Evolutionary conservation across 2,329 filamentous ascomycete species (phyloP), one percentile per base, ranked within the genome.

Genomic region (Xylaria hypoxylon): DNA sequence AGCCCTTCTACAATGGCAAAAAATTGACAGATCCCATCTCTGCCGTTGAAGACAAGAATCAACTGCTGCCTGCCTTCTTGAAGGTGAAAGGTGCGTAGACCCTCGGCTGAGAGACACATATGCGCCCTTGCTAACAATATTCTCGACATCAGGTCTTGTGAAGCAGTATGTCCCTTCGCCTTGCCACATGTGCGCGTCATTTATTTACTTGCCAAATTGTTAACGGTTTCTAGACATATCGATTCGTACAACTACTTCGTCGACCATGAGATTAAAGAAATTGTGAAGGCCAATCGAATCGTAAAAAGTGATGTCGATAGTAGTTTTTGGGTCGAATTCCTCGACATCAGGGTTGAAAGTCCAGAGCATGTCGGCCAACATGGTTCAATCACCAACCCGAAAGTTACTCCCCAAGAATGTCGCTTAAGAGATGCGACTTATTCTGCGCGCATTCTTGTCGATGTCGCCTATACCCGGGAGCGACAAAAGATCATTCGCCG

Each of bases 231-330:
- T 48, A 85, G 85, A 74, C 94, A 97, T 79, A 95, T 97, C 77
- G 96, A 99, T 82, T 98, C 96, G 26, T 99, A 96, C 85, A 97
- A 99, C 81, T 97, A 96, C 81, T 98, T 99, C 74, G 92, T 97
- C 72, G 93, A 99, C 73, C 92, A 96, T 63, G 94, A 98, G 77
- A 90, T 99, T 79, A 97, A 97, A 81, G 94, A 97, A 75, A 99
- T 99, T 73, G 91, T 99, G 71, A 90, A 93, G 77, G 92, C 95
- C 58, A 98, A 97, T 78, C 90, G 91, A 55, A 91, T 89, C 45
- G 92, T 99, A 70, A 89, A 92, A 72, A 97, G 94, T 79, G 95
- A 98, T 83, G 92, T 96, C 51, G 94, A 98, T 76, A 92, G 92
- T 70, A 92, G 91, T 71, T 98, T 98, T 78, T 97, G 92, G 84